Base-by-base conservation (phyloP, 805 yeast species). In the Schwanniomyces pseudopolymorphus region DNA sequence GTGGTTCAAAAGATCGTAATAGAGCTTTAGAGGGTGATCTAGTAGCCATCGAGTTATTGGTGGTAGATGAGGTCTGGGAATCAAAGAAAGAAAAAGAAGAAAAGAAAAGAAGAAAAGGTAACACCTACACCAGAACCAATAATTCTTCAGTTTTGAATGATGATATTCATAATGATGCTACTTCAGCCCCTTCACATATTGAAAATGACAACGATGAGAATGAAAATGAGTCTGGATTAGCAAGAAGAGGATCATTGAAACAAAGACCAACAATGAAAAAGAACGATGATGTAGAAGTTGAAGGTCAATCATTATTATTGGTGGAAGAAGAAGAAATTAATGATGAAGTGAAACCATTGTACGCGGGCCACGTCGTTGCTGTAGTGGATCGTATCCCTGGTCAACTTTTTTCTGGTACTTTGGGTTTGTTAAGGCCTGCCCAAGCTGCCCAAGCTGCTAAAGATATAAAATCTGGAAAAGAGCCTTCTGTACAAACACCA, bases 301-400 rank as follows among this genome's bases (percentile, higher is more conserved):
- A 94, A 67, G 99, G 99, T 39, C 99, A 94, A 68, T 87, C 96
- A 1, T 75, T 94, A 52, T 72, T 94, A 39, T 73, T 94, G 44
- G 94, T 87, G 13, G 99, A 94, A 67, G 99, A 94, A 62, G 97
- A 92, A 62, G 97, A 91, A 66, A 87, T 92, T 55, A 87, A 85
- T 59, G 97, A 92, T 62, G 96, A 89, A 38, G 83, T 83, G 55
- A 91, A 89, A 64, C 99, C 99, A 5, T 74, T 94, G 43, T 94
- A 92, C 59, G 97, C 98, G 0, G 99, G 99, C 19, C 99, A 94
- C 60, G 96, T 94, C 45, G 98, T 94, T 53, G 99, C 99, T 1
- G 96, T 94, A 24, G 87, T 94, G 54, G 99, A 94, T 64, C 85
- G 99, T 66, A 90, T 91, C 49, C 97, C 98, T 0, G 97, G 98